These are phyloP conservation scores for Penicillium dipodomyicola DNA, from an alignment of 495 filamentous ascomycete genomes.

Conservation along the genomic window DNA sequence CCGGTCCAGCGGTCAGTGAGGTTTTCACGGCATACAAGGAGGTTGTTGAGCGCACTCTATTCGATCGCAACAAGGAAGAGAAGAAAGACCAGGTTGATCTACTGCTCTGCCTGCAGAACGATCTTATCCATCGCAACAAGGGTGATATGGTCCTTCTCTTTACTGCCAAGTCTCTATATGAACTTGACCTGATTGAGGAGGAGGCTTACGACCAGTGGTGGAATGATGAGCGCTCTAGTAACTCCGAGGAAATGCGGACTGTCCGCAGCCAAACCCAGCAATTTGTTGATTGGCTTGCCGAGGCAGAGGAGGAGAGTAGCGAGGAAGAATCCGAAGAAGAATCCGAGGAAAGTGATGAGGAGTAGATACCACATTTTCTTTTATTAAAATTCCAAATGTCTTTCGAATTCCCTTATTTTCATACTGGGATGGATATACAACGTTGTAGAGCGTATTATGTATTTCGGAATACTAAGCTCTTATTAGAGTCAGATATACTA, in stretches of 20 bases:
- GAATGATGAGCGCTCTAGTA: conserved; percentile 63
- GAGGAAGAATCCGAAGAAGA: conserved; percentile 67
- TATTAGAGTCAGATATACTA: not conserved
- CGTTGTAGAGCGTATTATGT: too few relatives aligned
- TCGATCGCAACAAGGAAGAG: conserved; percentile 54
- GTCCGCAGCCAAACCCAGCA: conserved; percentile 70
- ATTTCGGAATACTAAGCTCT: too few relatives aligned
- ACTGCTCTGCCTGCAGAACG: conserved; percentile 74
- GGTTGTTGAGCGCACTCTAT: conserved; percentile 57
- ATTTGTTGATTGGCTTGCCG: conserved; percentile 82
- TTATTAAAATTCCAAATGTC: not conserved
- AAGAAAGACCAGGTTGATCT: conserved; percentile 82
- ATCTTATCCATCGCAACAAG: conserved; percentile 59
- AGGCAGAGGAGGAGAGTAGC: conserved; percentile 74
- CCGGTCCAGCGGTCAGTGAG: conserved; percentile 63
- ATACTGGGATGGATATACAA: not conserved
- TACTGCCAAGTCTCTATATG: conserved; percentile 76
- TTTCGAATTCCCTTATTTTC: not conserved
- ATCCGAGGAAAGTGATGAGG: conserved; percentile 27
- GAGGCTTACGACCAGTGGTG: conserved; percentile 90
- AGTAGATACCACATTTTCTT: conserved; percentile 11
- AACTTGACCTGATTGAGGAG: conserved; percentile 81
- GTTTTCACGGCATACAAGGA: conserved; percentile 56
- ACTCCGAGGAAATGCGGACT: conserved; percentile 61
- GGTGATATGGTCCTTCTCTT: conserved; percentile 69